Evolutionary conservation across 108 stramenopile genomes (phyloP).

Genomic region (Skeletonema grethae): DNA sequence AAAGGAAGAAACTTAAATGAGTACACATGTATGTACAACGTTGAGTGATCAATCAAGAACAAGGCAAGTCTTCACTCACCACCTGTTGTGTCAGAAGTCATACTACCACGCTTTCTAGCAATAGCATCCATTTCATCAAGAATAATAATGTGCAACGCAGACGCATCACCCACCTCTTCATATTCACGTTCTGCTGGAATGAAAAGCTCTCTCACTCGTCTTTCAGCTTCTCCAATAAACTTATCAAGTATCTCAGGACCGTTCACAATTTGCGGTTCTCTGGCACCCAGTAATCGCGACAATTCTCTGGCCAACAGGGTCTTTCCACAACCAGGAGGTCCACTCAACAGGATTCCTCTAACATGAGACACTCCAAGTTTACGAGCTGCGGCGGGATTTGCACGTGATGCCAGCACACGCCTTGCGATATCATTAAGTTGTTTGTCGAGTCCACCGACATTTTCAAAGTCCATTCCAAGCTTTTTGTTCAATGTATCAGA

Average conservation of each 20-base stretch:
- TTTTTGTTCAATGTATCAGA: slow-evolving; percentile 53
- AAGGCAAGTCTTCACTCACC: neutral
- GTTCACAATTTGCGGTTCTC: slow-evolving; percentile 95
- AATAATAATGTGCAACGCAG: slow-evolving; percentile 84
- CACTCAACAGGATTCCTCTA: slow-evolving; percentile 75
- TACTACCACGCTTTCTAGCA: slow-evolving; percentile 76
- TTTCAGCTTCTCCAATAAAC: slow-evolving; percentile 76
- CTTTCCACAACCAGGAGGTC: slow-evolving; percentile 68
- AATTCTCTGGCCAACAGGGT: slow-evolving; percentile 92
- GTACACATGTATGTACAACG: neutral
- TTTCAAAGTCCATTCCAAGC: slow-evolving; percentile 76
- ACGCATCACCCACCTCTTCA: slow-evolving; percentile 61
- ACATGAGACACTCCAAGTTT: slow-evolving; percentile 87
- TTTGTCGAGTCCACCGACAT: slow-evolving; percentile 77
- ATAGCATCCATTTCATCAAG: slow-evolving; percentile 93
- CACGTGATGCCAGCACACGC: slow-evolving; percentile 79
- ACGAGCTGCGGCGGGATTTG: slow-evolving; percentile 88
- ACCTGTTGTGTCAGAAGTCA: slow-evolving; percentile 66
- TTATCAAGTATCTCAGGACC: slow-evolving; percentile 69
- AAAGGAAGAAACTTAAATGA: neutral
- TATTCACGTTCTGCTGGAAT: slow-evolving; percentile 72
- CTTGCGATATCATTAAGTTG: slow-evolving; percentile 82
- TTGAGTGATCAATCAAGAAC: neutral
- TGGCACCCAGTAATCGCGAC: slow-evolving; percentile 85
- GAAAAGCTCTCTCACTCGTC: slow-evolving; percentile 73